phyloP scores from a whole-genome alignment of 2,329 filamentous ascomycete species.

The Leptographium procerum region DNA sequence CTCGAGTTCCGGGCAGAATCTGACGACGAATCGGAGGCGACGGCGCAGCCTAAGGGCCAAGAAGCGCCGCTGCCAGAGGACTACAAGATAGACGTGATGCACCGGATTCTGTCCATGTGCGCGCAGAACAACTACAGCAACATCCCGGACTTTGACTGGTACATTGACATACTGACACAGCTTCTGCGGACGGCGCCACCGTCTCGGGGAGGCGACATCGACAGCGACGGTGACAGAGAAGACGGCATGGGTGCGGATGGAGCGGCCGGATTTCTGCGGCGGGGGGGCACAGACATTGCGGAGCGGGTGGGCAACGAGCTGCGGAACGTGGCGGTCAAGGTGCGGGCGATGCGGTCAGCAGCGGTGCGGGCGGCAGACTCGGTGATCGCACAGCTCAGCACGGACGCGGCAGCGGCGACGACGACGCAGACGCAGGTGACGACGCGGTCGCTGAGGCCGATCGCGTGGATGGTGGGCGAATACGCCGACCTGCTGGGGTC shows the following conservation, averaged over 20 bases:
- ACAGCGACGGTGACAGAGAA: conserved; percentile 30
- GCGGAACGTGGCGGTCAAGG: conserved; percentile 83
- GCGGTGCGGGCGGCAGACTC: conserved; percentile 77
- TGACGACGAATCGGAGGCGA: conserved; percentile 38
- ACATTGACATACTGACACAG: conserved; percentile 80
- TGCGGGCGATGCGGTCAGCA: conserved; percentile 68
- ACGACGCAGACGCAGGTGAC: conserved; percentile 42
- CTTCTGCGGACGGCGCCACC: conserved; percentile 60
- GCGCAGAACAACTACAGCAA: conserved; percentile 79
- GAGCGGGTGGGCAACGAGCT: conserved; percentile 73
- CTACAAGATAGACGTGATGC: conserved; percentile 74
- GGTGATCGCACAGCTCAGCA: conserved; percentile 49
- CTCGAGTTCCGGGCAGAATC: conserved; percentile 32
- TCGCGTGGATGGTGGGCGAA: conserved; percentile 82
- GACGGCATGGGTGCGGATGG: conserved; percentile 25
- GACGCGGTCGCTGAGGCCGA: conserved; percentile 59
- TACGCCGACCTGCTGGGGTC: conserved; percentile 62
- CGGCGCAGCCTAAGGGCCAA: conserved; percentile 25
- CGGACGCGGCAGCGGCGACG: conserved; percentile 34
- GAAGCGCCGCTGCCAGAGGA: conserved; percentile 65
- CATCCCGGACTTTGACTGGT: conserved; percentile 92
- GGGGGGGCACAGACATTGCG: conserved; percentile 36
- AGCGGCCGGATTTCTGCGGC: conserved; percentile 14
- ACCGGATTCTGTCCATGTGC: conserved; percentile 78
- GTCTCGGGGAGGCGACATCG: conserved; percentile 28